Evolutionary conservation across 306 rosid genomes (phyloP).

Genomic region (Lagenaria siceraria): DNA sequence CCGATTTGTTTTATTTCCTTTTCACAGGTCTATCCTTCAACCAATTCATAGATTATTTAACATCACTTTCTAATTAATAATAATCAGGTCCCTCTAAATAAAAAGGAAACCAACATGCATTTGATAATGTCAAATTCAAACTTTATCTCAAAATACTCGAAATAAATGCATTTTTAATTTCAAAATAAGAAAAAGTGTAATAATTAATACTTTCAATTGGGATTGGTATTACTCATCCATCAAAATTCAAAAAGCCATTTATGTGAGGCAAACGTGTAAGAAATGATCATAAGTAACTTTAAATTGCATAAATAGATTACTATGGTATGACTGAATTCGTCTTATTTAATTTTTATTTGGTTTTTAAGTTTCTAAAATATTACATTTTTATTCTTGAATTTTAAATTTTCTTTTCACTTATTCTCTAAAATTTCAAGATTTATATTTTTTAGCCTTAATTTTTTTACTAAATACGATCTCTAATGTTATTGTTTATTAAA

Average conservation of each 20-base stretch:
- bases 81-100: background rate
- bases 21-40: background rate
- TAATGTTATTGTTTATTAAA: no score
- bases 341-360: no score
- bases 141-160: background rate
- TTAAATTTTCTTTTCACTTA: no score
- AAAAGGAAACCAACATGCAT: background rate
- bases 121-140: background rate
- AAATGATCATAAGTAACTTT: background rate
- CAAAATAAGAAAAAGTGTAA: background rate
- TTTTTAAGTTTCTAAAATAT: no score
- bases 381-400: no score
- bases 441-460: no score
- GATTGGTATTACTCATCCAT: background rate
- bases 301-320: background rate
- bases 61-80: background rate
- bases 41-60: background rate
- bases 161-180: background rate
- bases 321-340: no score
- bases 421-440: no score
- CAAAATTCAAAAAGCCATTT: background rate
- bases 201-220: background rate
- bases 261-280: background rate
- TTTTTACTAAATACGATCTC: no score
- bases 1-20: background rate